phyloP scores from a whole-genome alignment of 1,284 basidiomycete species.

The Austroboletus olivaceoglutinosus region DNA sequence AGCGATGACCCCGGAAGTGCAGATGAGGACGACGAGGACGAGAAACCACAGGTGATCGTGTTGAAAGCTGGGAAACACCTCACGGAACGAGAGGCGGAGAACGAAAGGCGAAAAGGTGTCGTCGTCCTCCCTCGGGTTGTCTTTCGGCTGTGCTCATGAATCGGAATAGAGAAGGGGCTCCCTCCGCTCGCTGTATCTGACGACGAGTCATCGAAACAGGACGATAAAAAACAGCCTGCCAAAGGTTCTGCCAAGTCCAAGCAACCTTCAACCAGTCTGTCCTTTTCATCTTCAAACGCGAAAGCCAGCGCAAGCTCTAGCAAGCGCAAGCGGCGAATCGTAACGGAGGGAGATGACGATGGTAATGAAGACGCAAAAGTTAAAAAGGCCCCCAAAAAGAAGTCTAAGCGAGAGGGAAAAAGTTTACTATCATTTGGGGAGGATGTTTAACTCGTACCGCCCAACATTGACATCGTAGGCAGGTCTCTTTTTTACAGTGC shows the following conservation, averaged over 20 bases:
- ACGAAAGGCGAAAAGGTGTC: slow-evolving; percentile 70
- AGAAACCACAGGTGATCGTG: slow-evolving; percentile 84
- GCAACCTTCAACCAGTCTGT: slow-evolving; percentile 31
- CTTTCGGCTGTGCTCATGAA: slow-evolving; percentile 1
- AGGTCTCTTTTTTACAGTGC: not conserved
- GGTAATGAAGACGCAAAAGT: slow-evolving; percentile 19
- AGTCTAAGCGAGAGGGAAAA: slow-evolving; percentile 49
- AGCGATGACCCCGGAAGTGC: slow-evolving; percentile 70
- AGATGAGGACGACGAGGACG: slow-evolving; percentile 74
- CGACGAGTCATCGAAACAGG: slow-evolving; percentile 12
- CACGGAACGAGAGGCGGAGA: slow-evolving; percentile 70
- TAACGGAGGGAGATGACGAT: slow-evolving; percentile 34
- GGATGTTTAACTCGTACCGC: slow-evolving; percentile 14
- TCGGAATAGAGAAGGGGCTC: slow-evolving; percentile 49
- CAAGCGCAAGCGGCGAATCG: slow-evolving; percentile 42
- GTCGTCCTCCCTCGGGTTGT: slow-evolving; percentile 18
- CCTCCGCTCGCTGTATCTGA: slow-evolving; percentile 37
- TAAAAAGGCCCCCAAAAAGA: slow-evolving; percentile 45
- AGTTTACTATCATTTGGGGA: slow-evolving; percentile 60
- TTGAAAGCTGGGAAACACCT: slow-evolving; percentile 83
- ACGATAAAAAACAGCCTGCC: slow-evolving; percentile 6
- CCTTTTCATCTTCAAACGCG: slow-evolving; percentile 41
- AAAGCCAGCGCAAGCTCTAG: slow-evolving; percentile 26
- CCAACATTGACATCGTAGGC: slow-evolving; percentile 1
- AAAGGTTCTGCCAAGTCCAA: slow-evolving; percentile 19